These are phyloP conservation scores for Oryza glaberrima DNA, from an alignment of 176 grass and related monocot genomes.

Conservation along the genomic window DNA sequence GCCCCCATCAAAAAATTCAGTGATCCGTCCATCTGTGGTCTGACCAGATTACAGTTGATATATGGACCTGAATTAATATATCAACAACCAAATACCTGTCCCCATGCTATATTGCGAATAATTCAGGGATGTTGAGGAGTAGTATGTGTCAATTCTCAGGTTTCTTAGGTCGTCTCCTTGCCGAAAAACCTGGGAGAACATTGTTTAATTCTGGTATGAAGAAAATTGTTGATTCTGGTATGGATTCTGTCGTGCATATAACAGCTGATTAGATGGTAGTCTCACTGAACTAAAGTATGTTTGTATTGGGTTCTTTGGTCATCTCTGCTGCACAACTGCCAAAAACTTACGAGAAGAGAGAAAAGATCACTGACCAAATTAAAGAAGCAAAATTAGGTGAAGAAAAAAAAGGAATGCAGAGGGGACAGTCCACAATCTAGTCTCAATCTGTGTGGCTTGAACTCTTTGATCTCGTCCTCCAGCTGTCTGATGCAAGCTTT, in stretches of 20 bases:
- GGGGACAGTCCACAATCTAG: slow-evolving; percentile 11
- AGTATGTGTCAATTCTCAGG: not conserved
- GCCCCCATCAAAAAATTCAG: not conserved
- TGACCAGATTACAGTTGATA: slow-evolving; percentile 15
- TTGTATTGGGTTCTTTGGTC: slow-evolving; percentile 29
- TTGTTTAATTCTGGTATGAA: not conserved
- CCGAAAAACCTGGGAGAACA: not conserved
- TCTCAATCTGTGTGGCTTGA: slow-evolving; percentile 31
- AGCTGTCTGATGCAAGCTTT: slow-evolving; percentile 26
- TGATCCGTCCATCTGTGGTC: slow-evolving; percentile 3
- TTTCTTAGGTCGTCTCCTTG: not conserved
- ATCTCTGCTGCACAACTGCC: slow-evolving; percentile 17
- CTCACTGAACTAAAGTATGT: not conserved
- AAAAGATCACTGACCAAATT: not conserved
- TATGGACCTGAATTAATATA: slow-evolving; percentile 20
- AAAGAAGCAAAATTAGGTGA: not conserved
- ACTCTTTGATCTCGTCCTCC: not conserved
- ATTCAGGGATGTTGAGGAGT: not conserved
- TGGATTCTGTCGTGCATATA: not conserved
- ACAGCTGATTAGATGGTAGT: slow-evolving; percentile 10
- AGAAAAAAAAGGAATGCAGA: not conserved
- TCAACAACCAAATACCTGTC: slow-evolving; percentile 1
- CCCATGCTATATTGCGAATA: slow-evolving; percentile 7
- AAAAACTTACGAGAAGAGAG: not conserved
- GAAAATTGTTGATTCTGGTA: not conserved